Evolutionary conservation across 768 basidiomycete genomes (phyloP).

Genomic region (Dictyophora rubrovolvata): DNA sequence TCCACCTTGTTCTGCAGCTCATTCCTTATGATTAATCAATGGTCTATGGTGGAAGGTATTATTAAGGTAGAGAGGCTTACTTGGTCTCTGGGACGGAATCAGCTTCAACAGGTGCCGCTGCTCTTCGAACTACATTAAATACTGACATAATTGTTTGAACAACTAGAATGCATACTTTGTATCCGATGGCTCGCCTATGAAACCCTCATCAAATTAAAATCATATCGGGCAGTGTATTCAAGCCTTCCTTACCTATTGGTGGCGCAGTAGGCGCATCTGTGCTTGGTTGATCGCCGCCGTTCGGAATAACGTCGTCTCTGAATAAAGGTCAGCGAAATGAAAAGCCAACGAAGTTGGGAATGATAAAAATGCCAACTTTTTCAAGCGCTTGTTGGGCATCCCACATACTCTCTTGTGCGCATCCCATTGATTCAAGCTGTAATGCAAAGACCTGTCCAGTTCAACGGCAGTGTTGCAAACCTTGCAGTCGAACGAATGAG

Average conservation of each 20-base stretch:
- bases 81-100: too few relatives aligned
- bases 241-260: neutral
- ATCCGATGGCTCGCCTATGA: neutral
- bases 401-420: slow-evolving; percentile 1
- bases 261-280: neutral
- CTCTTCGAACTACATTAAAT: too few relatives aligned
- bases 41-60: neutral
- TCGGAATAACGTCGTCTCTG: neutral
- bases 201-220: neutral
- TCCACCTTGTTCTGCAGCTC: neutral
- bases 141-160: too few relatives aligned
- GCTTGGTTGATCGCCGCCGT: neutral
- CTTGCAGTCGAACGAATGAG: neutral
- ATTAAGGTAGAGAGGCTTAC: neutral
- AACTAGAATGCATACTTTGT: neutral
- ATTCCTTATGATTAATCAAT: neutral
- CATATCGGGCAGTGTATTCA: neutral
- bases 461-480: neutral
- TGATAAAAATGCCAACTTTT: neutral
- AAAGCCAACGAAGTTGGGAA: neutral
- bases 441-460: neutral
- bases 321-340: neutral
- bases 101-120: too few relatives aligned
- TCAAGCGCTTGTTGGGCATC: neutral
- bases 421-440: slow-evolving; percentile 1